Evolutionary conservation across 371 early-diverging fungal genomes (phyloP).

Genomic region (Rhizopus stolonifer): DNA sequence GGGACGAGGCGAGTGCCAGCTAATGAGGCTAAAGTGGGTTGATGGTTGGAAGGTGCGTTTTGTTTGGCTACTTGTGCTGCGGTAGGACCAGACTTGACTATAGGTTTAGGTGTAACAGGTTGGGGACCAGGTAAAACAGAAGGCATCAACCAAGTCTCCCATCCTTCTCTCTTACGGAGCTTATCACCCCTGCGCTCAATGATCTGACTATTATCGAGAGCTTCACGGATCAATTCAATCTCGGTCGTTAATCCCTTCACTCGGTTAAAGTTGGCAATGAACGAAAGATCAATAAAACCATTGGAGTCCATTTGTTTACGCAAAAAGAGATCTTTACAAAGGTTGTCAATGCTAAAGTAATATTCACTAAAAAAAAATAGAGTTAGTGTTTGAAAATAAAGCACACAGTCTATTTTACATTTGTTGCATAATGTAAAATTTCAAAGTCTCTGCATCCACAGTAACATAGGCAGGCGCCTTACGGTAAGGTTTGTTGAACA

Average conservation of each 20-base stretch:
- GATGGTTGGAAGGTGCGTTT: constrained; percentile 21
- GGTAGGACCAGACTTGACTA: constrained; percentile 22
- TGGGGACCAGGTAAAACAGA: constrained; percentile 23
- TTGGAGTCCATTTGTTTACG: constrained; percentile 84
- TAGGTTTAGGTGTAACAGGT: constrained; percentile 14
- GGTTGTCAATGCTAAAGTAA: constrained; percentile 94
- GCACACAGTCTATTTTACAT: constrained; percentile 45
- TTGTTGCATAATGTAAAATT: constrained; percentile 60
- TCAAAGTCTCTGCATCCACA: constrained; percentile 54
- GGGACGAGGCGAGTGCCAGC: constrained; percentile 32
- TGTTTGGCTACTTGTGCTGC: constrained; percentile 33
- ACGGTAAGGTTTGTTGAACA: constrained; percentile 30
- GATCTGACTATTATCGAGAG: constrained; percentile 55
- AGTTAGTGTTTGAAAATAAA: neutral
- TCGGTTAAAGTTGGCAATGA: constrained; percentile 86
- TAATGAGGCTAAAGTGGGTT: constrained; percentile 41
- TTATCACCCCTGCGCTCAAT: constrained; percentile 60
- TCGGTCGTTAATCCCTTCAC: constrained; percentile 74
- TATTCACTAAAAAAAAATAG: constrained; percentile 62
- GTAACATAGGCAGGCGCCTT: constrained; percentile 41
- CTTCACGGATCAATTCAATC: constrained; percentile 57
- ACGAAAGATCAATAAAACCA: constrained; percentile 72
- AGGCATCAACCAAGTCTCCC: constrained; percentile 75
- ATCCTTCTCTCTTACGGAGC: constrained; percentile 71
- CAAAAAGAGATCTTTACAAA: constrained; percentile 93